phyloP scores from a whole-genome alignment of 768 basidiomycete genomes.

The Austroboletus festivus region DNA sequence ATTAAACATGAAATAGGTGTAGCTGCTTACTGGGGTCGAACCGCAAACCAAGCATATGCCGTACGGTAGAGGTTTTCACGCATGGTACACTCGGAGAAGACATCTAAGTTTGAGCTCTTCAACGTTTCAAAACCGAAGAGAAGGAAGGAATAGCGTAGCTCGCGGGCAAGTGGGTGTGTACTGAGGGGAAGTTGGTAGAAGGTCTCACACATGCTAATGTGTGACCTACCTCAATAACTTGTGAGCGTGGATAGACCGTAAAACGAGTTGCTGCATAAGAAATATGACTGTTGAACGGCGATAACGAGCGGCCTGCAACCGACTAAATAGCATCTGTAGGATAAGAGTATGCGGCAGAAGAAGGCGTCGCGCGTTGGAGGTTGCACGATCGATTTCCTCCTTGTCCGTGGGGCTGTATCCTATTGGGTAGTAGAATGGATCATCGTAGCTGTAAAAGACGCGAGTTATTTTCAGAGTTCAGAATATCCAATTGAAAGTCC shows the following conservation, averaged over 20 bases:
- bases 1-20: neutral
- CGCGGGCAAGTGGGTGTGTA: conserved; percentile 88
- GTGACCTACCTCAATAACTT: conserved; percentile 66
- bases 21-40: conserved; percentile 77
- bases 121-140: conserved; percentile 91
- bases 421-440: conserved; percentile 85
- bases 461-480: conserved; percentile 5
- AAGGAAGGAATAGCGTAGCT: conserved; percentile 85
- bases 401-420: conserved; percentile 91
- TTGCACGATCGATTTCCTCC: conserved; percentile 71
- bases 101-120: conserved; percentile 83
- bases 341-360: conserved; percentile 82
- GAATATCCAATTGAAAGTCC: conserved; percentile 26
- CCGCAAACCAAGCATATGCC: conserved; percentile 91
- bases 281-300: conserved; percentile 80
- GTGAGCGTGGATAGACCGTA: conserved; percentile 73
- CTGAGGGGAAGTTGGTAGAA: conserved; percentile 38
- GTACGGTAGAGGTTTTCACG: conserved; percentile 74
- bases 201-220: neutral
- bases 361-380: conserved; percentile 65
- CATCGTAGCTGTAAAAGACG: conserved; percentile 59
- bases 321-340: conserved; percentile 84
- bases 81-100: conserved; percentile 70
- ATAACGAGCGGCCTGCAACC: conserved; percentile 92
- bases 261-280: conserved; percentile 77